Conservation (phyloP, 495 filamentous ascomycete species). For the Aspergillus sparsus region DNA sequence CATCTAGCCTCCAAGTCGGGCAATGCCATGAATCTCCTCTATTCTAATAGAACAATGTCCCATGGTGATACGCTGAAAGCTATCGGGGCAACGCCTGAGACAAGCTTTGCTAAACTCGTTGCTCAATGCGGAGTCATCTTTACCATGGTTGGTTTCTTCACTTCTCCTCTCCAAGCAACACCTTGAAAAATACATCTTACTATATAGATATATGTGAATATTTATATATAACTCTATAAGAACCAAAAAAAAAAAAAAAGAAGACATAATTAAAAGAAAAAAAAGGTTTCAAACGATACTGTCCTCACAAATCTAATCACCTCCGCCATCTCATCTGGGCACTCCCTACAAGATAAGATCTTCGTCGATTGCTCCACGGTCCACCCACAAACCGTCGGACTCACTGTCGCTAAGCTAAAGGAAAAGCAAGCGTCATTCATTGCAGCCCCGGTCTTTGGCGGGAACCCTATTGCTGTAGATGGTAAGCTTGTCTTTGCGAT, state of each 20-base stretch:
- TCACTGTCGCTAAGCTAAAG: slow-evolving; percentile 37
- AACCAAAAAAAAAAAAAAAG: neutral
- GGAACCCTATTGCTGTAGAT: slow-evolving; percentile 45
- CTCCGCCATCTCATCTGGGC: slow-evolving; percentile 32
- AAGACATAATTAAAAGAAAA: neutral
- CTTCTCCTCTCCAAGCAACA: neutral
- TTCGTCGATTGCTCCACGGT: slow-evolving; percentile 54
- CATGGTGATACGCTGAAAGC: slow-evolving; percentile 39
- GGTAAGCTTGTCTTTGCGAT: slow-evolving; percentile 52
- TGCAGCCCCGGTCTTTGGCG: slow-evolving; percentile 49
- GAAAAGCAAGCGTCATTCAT: slow-evolving; percentile 40
- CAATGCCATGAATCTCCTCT: slow-evolving; percentile 39
- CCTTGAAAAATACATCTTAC: neutral
- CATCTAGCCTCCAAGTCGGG: slow-evolving; percentile 38
- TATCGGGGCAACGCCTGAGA: slow-evolving; percentile 38
- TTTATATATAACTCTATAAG: neutral
- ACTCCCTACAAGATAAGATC: slow-evolving; percentile 46
- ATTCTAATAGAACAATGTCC: slow-evolving; percentile 48
- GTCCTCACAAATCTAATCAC: slow-evolving; percentile 42
- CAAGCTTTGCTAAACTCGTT: slow-evolving; percentile 40
- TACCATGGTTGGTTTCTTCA: slow-evolving; percentile 38
- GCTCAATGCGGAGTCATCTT: slow-evolving; percentile 46
- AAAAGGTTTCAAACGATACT: slow-evolving; percentile 45
- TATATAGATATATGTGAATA: no score
- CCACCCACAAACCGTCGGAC: slow-evolving; percentile 42